phyloP scores from a whole-genome alignment of 2,329 filamentous ascomycete species.

The Pseudocercospora cruenta region DNA sequence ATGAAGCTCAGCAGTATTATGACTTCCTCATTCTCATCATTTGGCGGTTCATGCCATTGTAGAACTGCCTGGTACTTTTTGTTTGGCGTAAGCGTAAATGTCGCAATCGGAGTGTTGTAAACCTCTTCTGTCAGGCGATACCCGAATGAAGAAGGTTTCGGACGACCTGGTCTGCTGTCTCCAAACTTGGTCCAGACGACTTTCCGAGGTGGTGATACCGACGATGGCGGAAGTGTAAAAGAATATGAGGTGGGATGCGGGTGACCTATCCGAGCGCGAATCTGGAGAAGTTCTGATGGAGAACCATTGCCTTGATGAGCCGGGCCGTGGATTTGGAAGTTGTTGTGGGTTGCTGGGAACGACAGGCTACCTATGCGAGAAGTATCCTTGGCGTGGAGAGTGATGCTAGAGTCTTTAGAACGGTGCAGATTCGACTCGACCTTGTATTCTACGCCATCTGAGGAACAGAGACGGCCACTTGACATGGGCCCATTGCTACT shows the following conservation, averaged over 20 bases:
- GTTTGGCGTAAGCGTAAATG: conserved; percentile 2
- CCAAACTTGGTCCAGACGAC: conserved; percentile 11
- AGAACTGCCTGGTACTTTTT: conserved; percentile 14
- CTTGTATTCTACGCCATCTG: conserved; percentile 3
- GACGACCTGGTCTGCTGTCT: not conserved
- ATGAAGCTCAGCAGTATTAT: conserved; percentile 19
- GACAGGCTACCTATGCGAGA: conserved; percentile 10
- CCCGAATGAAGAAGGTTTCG: not conserved
- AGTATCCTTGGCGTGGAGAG: conserved; percentile 6
- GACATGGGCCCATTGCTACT: conserved; percentile 12
- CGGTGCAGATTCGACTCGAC: conserved; percentile 12
- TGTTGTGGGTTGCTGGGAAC: conserved; percentile 36
- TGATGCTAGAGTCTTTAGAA: conserved; percentile 13
- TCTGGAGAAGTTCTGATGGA: conserved; percentile 9
- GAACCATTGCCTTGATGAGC: not conserved
- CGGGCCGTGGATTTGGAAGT: conserved; percentile 33
- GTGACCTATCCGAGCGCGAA: conserved; percentile 10
- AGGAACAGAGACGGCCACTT: not conserved
- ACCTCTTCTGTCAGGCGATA: conserved; percentile 16
- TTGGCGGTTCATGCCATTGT: conserved; percentile 4
- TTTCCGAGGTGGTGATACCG: conserved; percentile 1
- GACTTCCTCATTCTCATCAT: conserved; percentile 11
- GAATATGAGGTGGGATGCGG: conserved; percentile 14
- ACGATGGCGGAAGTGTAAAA: conserved; percentile 11
- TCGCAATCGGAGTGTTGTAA: conserved; percentile 11